phyloP scores from a whole-genome alignment of 176 grass and related monocot genomes.

The Thinopyrum elongatum region DNA sequence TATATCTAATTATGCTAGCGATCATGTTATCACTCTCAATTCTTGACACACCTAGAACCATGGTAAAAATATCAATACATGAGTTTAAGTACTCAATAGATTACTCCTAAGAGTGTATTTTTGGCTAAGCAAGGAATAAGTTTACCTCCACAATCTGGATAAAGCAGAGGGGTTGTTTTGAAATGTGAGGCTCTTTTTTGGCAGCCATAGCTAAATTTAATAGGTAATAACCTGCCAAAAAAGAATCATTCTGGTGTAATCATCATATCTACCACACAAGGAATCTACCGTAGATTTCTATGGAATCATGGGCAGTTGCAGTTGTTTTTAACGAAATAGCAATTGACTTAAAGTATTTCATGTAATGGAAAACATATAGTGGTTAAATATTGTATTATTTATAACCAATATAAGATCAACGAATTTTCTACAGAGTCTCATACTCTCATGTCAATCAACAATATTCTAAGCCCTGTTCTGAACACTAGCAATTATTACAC shows the following conservation, averaged over 20 bases:
- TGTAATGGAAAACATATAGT: constrained; percentile 12
- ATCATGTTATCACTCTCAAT: constrained; percentile 36
- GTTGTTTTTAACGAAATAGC: not conserved
- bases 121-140: not conserved
- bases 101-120: constrained; percentile 11
- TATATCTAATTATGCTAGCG: constrained; percentile 17
- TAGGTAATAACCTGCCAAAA: not conserved
- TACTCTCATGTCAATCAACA: not conserved
- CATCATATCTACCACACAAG: not conserved
- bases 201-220: constrained; percentile 9
- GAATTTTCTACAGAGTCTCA: not conserved
- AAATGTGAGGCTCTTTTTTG: not conserved
- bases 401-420: not conserved
- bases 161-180: not conserved
- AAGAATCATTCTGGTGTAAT: not conserved
- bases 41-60: constrained; percentile 27
- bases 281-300: not conserved
- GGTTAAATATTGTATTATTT: constrained; percentile 13
- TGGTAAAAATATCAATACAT: constrained; percentile 7
- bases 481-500: not conserved
- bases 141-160: not conserved
- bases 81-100: constrained; percentile 16
- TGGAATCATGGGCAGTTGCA: constrained; percentile 13
- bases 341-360: not conserved
- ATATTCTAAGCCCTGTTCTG: not conserved